Base-by-base conservation (phyloP, 371 early-diverging fungal species). In the Lichtheimia ornata region DNA sequence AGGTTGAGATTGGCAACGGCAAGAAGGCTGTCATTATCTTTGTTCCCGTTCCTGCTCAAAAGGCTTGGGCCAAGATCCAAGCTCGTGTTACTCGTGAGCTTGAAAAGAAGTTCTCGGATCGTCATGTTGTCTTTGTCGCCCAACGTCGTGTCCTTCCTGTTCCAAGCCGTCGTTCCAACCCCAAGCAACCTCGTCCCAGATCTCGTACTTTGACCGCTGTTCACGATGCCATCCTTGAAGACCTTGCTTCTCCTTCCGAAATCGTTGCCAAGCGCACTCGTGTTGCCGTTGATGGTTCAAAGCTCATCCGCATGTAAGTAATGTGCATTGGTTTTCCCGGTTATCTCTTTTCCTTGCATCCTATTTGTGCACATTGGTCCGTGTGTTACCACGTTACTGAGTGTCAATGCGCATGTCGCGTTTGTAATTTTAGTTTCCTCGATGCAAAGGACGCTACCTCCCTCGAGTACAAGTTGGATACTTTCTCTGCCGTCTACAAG, bases 81-180 rank as follows among this genome's bases (percentile, higher is more conserved):
- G 81, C 85, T 75, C 88, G 94, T 63, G 88, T 98, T 58, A 94
- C 96, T 69, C 95, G 97, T 76, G 98, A 98, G 85, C 88, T 98
- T 65, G 98, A 98, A 88, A 98, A 98, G 96, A 98, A 98, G 93
- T 96, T 97, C 92, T 93, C 95, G 69, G 98, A 97, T 84, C 92
- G 96, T 69, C 97, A 97, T 82, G 92, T 97, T 63, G 87, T 98
- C 71, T 87, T 98, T 65, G 84, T 97, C 78, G 97, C 97, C 66
- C 72, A 72, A 56, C 94, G 98, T 73, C 94, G 96, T 74, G 95
- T 97, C 82, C 81, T 97, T 77, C 83, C 89, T 73, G 93, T 92
- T 87, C 97, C 96, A 62, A 84, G 88, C 70, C 94, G 94, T 76
- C 86, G 85, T 66, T 83, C 89, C 67, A 91, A 93, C 74, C 87